Base-by-base conservation (phyloP, 139 green algal species). In the Micractinium sp. region DNA sequence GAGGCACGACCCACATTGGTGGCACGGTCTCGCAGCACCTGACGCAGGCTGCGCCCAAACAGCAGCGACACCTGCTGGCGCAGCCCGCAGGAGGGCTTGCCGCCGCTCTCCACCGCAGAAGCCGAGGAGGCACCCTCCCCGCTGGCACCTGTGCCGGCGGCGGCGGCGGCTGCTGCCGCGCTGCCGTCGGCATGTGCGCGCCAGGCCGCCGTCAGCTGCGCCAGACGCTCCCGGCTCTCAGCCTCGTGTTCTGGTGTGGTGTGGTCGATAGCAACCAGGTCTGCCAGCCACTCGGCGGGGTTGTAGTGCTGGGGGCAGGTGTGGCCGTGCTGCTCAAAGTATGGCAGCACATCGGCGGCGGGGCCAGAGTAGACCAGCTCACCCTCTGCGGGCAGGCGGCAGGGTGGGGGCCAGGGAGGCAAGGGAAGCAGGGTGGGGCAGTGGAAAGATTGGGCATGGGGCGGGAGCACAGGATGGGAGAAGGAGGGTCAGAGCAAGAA, bases 231-330 rank as follows among this genome's bases (percentile, higher is more conserved):
- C 31, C 87, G 85, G 38, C 88, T 93, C 13, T 90, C 90, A 0
- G 67, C 88, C 90, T 96, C 93, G 20, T 90, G 71, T 39, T 97
- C 95, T 31, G 90, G 39, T 53, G 75, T 93, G 39, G 92, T 93
- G 75, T 92, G 93, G 91, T 99, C 97, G 22, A 98, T 87, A 12
- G 94, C 94, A 33, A 99, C 96, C 31, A 98, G 93, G 92, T 99
- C 97, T 16, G 96, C 95, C 73, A 98, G 75, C 90, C 97, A 99
- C 91, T 99, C 97, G 85, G 80, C 80, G 7, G 80, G 80, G 47
- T 85, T 87, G 82, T 67, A 79, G 60, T 76, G 60, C 38, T 79
- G 66, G 0, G 96, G 96, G 93, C 96, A 98, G 16, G n/a, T 9
- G 86, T 97, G 92, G 35, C 96, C 97, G 83, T 95, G 91, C 56